Conservation (phyloP, 2,329 filamentous ascomycete species). For the Fusarium sacchari region DNA sequence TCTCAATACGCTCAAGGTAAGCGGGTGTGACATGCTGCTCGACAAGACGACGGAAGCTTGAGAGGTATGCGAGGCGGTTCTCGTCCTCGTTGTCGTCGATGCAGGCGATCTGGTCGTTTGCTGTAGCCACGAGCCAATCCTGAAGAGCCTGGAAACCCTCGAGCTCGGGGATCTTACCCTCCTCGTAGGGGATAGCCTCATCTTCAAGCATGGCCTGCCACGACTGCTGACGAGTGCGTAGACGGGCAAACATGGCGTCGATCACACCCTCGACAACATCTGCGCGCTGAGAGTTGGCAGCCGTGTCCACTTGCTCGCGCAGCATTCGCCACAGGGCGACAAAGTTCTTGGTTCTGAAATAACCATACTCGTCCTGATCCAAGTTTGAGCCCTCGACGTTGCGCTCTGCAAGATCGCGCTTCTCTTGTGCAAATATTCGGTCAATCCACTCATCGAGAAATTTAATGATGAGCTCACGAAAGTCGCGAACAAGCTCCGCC, state of each 20-base stretch:
- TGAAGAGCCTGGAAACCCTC: constrained; percentile 82
- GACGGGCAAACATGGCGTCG: constrained; percentile 91
- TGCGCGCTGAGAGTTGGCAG: constrained; percentile 82
- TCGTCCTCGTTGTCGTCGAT: constrained; percentile 91
- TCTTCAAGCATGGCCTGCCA: constrained; percentile 92
- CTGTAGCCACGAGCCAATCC: constrained; percentile 96
- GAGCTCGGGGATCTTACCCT: constrained; percentile 61
- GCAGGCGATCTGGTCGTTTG: constrained; percentile 98
- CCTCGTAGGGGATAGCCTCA: constrained; percentile 80
- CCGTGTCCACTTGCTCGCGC: constrained; percentile 88
- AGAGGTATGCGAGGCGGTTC: constrained; percentile 81
- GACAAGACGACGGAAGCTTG: constrained; percentile 85
- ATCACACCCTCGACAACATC: constrained; percentile 96
- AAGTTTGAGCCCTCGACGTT: constrained; percentile 78
- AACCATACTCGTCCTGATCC: constrained; percentile 87
- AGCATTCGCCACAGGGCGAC: constrained; percentile 98
- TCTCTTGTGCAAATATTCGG: constrained; percentile 85
- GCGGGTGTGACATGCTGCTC: constrained; percentile 81
- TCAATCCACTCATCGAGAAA: constrained; percentile 98
- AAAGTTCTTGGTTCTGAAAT: constrained; percentile 90
- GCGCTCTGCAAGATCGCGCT: constrained; percentile 81
- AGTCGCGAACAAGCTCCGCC: constrained; percentile 89
- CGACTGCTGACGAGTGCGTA: constrained; percentile 82
- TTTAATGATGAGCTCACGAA: constrained; percentile 93
- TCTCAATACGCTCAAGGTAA: constrained; percentile 79